A percentile compares a stretch with the other conserved stretches of the same genome.
phyloP scores from a whole-genome alignment of 139 green algal species.

The Mesostigma viride region DNA sequence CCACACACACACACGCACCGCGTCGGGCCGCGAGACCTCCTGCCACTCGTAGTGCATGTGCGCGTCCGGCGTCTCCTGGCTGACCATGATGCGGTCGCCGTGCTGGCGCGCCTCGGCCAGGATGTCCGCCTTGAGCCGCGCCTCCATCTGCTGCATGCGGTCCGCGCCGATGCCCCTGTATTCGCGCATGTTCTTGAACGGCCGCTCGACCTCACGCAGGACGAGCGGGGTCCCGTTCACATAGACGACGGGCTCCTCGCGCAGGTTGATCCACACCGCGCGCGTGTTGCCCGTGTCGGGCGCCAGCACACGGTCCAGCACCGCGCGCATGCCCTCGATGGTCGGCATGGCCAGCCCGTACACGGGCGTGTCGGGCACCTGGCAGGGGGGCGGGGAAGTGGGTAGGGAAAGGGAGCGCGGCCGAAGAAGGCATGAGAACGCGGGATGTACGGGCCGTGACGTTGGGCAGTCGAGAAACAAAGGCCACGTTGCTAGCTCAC shows the following conservation, averaged over 20 bases:
- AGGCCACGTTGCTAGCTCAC: no score
- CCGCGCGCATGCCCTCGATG: constrained; percentile 59
- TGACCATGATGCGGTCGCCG: constrained; percentile 60
- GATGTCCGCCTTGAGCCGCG: constrained; percentile 73
- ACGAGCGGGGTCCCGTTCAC: constrained; percentile 85
- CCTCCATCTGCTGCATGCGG: constrained; percentile 82
- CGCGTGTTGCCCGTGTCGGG: constrained; percentile 23
- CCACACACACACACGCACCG: no score
- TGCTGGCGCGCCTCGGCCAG: constrained; percentile 54
- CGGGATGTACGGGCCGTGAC: no score
- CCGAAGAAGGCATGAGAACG: no score
- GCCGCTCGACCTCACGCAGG: constrained; percentile 70
- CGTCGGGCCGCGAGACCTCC: neutral
- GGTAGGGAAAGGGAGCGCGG: no score
- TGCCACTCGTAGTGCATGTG: constrained; percentile 24
- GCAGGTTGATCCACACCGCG: constrained; percentile 80
- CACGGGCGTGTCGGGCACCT: constrained; percentile 47
- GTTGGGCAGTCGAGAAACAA: no score
- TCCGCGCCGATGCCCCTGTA: constrained; percentile 74
- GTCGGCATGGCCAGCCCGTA: constrained; percentile 81
- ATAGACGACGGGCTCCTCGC: constrained; percentile 89
- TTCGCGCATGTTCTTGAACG: constrained; percentile 90
- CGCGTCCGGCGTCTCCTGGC: constrained; percentile 44
- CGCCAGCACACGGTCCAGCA: constrained; percentile 43
- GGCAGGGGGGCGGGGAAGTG: no score